Percentiles rank a stretch among this genome's conserved stretches.
Conservation (phyloP, 257 asterid genomes). For the Anisodus tanguticus region DNA sequence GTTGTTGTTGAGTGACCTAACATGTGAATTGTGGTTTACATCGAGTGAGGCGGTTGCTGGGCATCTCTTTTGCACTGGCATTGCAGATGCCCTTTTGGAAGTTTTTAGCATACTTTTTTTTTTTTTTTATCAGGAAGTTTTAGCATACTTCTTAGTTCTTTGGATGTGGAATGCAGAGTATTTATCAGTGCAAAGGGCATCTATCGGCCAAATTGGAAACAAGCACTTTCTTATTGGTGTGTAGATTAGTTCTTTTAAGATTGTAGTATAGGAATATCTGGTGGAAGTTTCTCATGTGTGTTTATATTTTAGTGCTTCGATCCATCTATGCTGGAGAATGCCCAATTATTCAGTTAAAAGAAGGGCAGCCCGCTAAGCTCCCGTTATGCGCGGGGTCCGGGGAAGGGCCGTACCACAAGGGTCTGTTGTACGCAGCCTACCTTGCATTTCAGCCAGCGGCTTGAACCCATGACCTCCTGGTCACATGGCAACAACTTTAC, state of each 20-base stretch:
- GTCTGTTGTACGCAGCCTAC: no score
- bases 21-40: neutral
- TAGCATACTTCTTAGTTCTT: neutral
- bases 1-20: neutral
- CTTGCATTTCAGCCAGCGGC: no score
- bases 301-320: slow-evolving; percentile 31
- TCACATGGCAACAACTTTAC: no score
- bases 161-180: slow-evolving; percentile 2
- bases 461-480: no score
- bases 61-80: neutral
- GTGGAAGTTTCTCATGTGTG: slow-evolving; percentile 29
- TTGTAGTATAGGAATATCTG: neutral
- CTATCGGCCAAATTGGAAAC: neutral
- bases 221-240: neutral
- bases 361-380: no score
- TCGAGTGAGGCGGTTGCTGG: neutral
- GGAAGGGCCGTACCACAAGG: no score
- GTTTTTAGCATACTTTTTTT: neutral
- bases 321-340: neutral
- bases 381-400: no score
- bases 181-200: neutral
- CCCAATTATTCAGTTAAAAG: neutral
- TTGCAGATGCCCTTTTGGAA: neutral
- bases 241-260: neutral
- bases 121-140: neutral